Evolutionary conservation across 1,284 basidiomycete species (phyloP), one percentile per base, ranked within the genome.

Genomic region (Singerocomus inundabilis): DNA sequence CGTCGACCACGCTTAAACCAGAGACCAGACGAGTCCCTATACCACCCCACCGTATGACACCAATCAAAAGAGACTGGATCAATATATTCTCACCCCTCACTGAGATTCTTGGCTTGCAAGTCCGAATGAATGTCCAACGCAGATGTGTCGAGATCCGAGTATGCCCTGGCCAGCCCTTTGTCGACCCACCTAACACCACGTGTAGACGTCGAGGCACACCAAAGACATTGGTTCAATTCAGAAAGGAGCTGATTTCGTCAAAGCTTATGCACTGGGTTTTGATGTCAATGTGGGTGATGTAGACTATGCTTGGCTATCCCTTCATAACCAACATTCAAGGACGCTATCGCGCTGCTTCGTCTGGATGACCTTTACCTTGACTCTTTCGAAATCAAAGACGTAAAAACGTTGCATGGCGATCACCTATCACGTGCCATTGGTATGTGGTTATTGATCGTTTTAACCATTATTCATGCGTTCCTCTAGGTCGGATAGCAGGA

Each of bases 381-480:
- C 67, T 95, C 94, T 0, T 98, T 98, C 61, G 93, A 99, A 72
- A 95, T 99, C 72, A 99, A 98, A 70, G 96, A 99, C 62, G 94
- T 99, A 51, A 99, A 99, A 74, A 97, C 93, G 0, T 78, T 99
- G 4, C 94, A 98, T 56, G 96, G 96, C 2, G 97, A 99, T 66
- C 97, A 99, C 68, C 76, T 99, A 11, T 90, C 91, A 15, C 87
- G 96, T 57, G 96, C 96, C 11, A 98, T 99, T 53, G 96, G 94
- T 87, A 57, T 37, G 77, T 9, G 10, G 35, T 46, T 24, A 26
- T 33, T 26, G 30, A 36, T 39, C 12, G 12, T 29, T 21, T 29
- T 9, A 28, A 34, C 10, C 32, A 26, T 41, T 49, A 48, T 50
- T 43, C 38, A 55, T 37, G 18, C 40, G 28, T 47, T 16, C 41